Base-by-base conservation (phyloP, 2,329 filamentous ascomycete genomes). In the Sclerotinia minor region DNA sequence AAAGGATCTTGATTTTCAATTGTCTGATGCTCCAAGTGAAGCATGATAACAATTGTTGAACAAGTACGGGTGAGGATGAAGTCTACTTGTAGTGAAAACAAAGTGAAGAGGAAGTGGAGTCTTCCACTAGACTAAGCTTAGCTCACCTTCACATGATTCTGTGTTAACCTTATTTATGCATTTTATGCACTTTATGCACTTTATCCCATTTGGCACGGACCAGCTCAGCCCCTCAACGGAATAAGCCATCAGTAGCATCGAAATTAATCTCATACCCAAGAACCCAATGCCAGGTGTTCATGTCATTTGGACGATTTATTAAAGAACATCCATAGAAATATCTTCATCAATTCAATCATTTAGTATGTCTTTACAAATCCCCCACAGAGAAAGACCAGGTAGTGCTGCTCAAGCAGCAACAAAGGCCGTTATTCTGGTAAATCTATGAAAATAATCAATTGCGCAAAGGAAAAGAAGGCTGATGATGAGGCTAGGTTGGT, bases 401-500 rank as follows among this genome's bases (percentile, higher is more conserved):
- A 81, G 83, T 73, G 65, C 45, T 47, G 60, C 71, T 44, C 58
- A 69, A 38, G 85, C 87, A 77, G 85, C 89, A 72, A 97, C 94
- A 78, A 98, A 97, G 83, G 94, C 94, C 73, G 90, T 97, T 74
- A 97, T 98, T 81, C 83, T 98, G 83, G 94, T 97, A 85, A 84
- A 79, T 73, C 67, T 50, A 60, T 64, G 32, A 35, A 52, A 61
- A 53, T 47, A 32, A 50, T 19, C 50, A 13, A 21, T 49, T 67
- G 21, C n/a, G 32, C 29, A 57, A 35, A 29, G 38, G 13, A 29
- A 29, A 53, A 67, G 67, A 70, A 71, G 64, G 64, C 64, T 67
- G 64, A 67, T 45, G 35, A 53, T 44, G 45, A 45, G 55, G 64
- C 58, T 71, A 97, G 94, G 94, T 98, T 77, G 94, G 94, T 73